phyloP scores from a whole-genome alignment of 2,329 filamentous ascomycete genomes.

The Claviceps pazoutovae region DNA sequence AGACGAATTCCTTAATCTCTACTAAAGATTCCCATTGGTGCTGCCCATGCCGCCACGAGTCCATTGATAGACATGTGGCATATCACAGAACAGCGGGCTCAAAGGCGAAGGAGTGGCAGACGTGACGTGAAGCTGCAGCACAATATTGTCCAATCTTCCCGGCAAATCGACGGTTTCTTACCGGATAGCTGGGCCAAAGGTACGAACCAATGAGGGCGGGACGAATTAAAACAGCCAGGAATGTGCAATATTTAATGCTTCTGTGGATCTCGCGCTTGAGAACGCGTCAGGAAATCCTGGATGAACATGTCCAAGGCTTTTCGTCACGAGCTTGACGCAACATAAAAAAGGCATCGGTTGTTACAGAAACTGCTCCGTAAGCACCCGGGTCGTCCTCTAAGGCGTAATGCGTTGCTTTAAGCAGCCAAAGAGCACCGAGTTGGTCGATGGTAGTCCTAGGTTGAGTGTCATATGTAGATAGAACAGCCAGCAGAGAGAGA shows the following conservation, averaged over 20 bases:
- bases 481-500: not conserved
- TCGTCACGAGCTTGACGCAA: not conserved
- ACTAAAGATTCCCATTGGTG: not conserved
- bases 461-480: not conserved
- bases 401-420: not conserved
- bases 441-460: not conserved
- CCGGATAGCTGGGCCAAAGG: not conserved
- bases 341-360: not conserved
- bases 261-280: not conserved
- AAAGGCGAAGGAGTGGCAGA: not conserved
- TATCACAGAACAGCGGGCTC: not conserved
- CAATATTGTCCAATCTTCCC: not conserved
- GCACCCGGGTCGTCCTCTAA: not conserved
- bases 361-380: not conserved
- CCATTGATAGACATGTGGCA: not conserved
- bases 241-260: not conserved
- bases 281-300: not conserved
- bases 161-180: not conserved
- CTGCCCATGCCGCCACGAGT: not conserved
- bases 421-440: not conserved
- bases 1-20: not conserved
- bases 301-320: not conserved
- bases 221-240: not conserved
- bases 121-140: not conserved
- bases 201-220: not conserved